A percentile compares a stretch with the other conserved stretches of the same genome.
These are phyloP conservation scores for Spergularia azorica DNA, from an alignment of 179 eudicot genomes.

Conservation along the genomic window DNA sequence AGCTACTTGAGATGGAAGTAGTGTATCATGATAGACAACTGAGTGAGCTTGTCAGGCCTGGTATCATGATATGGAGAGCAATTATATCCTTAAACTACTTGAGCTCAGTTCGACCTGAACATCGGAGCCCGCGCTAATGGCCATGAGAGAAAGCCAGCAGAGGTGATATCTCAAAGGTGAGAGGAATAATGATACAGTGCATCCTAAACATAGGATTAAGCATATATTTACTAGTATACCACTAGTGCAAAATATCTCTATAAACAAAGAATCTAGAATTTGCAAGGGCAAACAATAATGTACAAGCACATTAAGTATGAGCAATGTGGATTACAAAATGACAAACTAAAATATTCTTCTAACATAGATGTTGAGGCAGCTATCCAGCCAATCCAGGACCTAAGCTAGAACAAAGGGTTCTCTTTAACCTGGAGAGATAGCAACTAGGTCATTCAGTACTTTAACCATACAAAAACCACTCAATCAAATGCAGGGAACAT, in stretches of 20 bases:
- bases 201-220: background rate
- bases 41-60: background rate
- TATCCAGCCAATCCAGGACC: background rate
- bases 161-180: background rate
- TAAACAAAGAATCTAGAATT: background rate
- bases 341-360: too few relatives aligned
- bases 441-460: background rate
- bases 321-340: too few relatives aligned
- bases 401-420: background rate
- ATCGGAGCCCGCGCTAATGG: background rate
- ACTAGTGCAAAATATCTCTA: background rate
- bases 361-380: too few relatives aligned
- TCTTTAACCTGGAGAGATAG: background rate
- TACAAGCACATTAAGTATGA: too few relatives aligned
- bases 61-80: background rate
- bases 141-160: background rate
- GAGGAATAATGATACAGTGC: background rate
- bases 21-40: background rate
- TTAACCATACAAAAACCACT: background rate
- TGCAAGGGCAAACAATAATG: background rate
- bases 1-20: background rate
- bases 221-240: background rate
- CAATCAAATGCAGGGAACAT: slow-evolving; percentile 15
- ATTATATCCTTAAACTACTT: background rate
- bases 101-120: background rate